A percentile compares a stretch with the other conserved stretches of the same genome.
Evolutionary conservation across 306 rosid genomes (phyloP).

Genomic region (Lathyrus sativus): DNA sequence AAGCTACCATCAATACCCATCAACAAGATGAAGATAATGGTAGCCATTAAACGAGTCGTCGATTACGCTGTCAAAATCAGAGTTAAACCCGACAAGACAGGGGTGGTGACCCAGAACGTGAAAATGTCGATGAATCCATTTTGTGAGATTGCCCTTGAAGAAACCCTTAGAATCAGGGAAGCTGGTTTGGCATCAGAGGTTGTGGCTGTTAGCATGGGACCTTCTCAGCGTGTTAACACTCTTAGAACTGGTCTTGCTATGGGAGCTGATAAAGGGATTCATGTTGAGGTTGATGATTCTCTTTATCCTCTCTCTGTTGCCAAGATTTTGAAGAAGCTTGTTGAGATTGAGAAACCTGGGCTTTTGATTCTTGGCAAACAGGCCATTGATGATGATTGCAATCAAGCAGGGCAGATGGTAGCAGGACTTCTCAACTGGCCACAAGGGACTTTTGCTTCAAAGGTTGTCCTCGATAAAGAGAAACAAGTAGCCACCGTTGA

Average conservation of each 20-base stretch:
- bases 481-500: no score
- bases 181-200: constrained; percentile 85
- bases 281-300: no score
- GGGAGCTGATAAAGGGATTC: no score
- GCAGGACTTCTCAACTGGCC: no score
- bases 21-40: constrained; percentile 83
- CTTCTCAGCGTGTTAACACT: constrained; percentile 71
- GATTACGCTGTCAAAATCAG: constrained; percentile 97
- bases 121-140: constrained; percentile 99
- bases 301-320: no score
- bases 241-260: constrained; percentile 85
- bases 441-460: no score
- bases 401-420: no score
- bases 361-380: no score
- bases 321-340: no score
- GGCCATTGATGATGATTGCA: no score
- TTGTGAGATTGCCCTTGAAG: constrained; percentile 92
- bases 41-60: constrained; percentile 76
- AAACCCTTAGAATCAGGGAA: constrained; percentile 83
- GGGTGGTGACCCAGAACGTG: constrained; percentile 94
- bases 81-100: constrained; percentile 84
- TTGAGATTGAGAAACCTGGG: no score
- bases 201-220: constrained; percentile 82
- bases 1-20: not conserved
- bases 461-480: no score